Base-by-base conservation (phyloP, 106 monocot species). In the Dioscorea zingiberensis region DNA sequence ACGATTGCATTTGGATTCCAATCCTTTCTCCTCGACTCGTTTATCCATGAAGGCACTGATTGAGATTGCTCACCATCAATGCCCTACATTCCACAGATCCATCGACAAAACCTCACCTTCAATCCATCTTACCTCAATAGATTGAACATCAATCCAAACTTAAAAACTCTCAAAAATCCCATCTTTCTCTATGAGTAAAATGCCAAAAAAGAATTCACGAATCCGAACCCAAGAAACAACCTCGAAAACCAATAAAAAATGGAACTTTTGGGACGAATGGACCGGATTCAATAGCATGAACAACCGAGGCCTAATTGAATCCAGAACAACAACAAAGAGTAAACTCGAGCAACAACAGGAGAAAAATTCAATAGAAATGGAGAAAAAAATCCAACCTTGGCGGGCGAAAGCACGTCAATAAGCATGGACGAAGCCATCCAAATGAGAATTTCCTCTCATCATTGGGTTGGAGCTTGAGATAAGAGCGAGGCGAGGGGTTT, bases 1-100 rank as follows among this genome's bases (percentile, higher is more conserved):
- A 57, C 65, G 48, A 60, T 25, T 59, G 54, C 60, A 25, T 29
- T 66, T 59, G 30, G 66, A 74, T 27, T 60, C 66, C 21, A 17
- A 0, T 56, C 27, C 65, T 57, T 57, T 73, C 21, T 57, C 47
- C 21, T 73, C 27, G 15, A 15, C 15, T 17, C 47, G 9, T 47
- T 58, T 73, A 48, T 73, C 73, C 73, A 73, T 73, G 38, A 38
- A 38, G 10, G 9, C 38, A 38, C 38, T 38, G 38, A 38, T 38
- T 38, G 38, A 10, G 4, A 38, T 38, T 38, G 3, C 4, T 38
- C 38, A 38, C 38, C 38, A 38, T 38, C 5, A 25, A 13, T 14
- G 21, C 12, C 25, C 25, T 26, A 6, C 15, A 62, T 38, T 18
- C 32, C 61, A 30, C 0, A 59, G 26, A n/a, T n/a, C n/a, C n/a